phyloP scores from a whole-genome alignment of 2,329 filamentous ascomycete genomes.

The Paecilomyces variotii region DNA sequence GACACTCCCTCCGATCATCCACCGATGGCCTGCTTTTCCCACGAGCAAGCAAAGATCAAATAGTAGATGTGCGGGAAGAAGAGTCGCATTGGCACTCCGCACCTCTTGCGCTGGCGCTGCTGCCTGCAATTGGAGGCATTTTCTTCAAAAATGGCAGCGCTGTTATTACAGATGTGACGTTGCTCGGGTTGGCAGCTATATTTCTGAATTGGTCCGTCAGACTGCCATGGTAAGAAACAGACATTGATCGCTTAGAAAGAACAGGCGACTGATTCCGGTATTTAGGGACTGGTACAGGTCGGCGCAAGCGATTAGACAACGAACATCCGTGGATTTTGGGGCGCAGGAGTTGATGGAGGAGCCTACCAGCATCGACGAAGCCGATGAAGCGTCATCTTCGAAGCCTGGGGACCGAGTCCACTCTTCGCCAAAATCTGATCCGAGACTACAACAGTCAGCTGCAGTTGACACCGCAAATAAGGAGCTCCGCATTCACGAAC shows the following conservation, averaged over 20 bases:
- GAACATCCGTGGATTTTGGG: constrained; percentile 14
- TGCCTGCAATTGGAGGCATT: constrained; percentile 78
- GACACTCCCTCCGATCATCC: constrained; percentile 55
- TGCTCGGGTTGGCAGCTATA: constrained; percentile 70
- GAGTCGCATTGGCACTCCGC: constrained; percentile 67
- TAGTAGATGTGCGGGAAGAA: constrained; percentile 38
- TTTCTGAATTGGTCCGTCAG: constrained; percentile 91
- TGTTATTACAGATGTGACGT: constrained; percentile 75
- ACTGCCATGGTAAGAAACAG: constrained; percentile 64
- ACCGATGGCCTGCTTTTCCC: constrained; percentile 61
- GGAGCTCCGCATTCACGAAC: constrained; percentile 68
- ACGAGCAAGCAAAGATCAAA: constrained; percentile 36
- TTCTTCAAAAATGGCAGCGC: constrained; percentile 78
- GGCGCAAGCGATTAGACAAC: constrained; percentile 56
- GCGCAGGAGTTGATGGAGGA: constrained; percentile 21
- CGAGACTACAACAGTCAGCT: constrained; percentile 6
- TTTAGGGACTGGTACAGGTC: constrained; percentile 65
- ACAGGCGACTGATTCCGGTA: constrained; percentile 2
- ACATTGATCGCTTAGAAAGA: constrained; percentile 3
- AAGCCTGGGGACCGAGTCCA: constrained; percentile 3
- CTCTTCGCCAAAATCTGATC: constrained; percentile 1
- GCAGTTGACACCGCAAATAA: constrained; percentile 37
- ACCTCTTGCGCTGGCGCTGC: constrained; percentile 73
- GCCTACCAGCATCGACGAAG: constrained; percentile 6
- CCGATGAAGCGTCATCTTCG: constrained; percentile 5